Conservation (phyloP, 306 rosid genomes). For the Erythrophleum fordii region DNA sequence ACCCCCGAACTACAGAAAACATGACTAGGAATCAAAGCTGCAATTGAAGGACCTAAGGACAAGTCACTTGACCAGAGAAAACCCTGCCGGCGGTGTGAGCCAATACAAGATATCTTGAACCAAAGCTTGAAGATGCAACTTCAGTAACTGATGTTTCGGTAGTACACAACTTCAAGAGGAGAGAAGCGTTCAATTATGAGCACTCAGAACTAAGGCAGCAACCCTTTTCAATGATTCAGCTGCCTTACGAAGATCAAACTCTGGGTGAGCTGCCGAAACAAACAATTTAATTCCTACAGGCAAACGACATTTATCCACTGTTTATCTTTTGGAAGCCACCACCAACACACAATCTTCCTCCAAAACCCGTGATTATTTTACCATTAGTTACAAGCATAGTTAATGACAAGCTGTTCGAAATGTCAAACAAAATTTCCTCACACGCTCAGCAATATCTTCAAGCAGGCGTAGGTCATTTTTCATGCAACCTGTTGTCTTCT, state of each 20-base stretch:
- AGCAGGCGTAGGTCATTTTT: slow-evolving; percentile 67
- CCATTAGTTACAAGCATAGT: slow-evolving; percentile 30
- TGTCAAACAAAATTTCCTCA: slow-evolving; percentile 47
- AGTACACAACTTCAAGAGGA: not conserved
- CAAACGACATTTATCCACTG: slow-evolving; percentile 76
- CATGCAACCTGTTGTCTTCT: slow-evolving; percentile 71
- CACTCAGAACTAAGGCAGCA: slow-evolving; percentile 54
- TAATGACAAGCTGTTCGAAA: slow-evolving; percentile 14
- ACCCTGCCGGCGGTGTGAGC: no score
- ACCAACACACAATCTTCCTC: slow-evolving; percentile 70
- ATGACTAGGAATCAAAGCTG: no score
- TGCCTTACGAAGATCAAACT: slow-evolving; percentile 75
- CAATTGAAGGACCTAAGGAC: no score
- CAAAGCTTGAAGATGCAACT: not conserved
- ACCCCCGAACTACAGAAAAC: no score
- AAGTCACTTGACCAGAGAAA: no score
- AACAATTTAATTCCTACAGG: slow-evolving; percentile 82
- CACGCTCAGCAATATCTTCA: slow-evolving; percentile 66
- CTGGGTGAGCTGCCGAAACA: slow-evolving; percentile 86
- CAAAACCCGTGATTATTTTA: slow-evolving; percentile 56
- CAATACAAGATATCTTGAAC: no score
- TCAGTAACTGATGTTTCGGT: not conserved
- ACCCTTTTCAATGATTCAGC: slow-evolving; percentile 71
- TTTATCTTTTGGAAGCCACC: slow-evolving; percentile 76
- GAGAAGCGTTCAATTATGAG: not conserved